phyloP scores from a whole-genome alignment of 345 rosid species.

The Euphorbia peplus region DNA sequence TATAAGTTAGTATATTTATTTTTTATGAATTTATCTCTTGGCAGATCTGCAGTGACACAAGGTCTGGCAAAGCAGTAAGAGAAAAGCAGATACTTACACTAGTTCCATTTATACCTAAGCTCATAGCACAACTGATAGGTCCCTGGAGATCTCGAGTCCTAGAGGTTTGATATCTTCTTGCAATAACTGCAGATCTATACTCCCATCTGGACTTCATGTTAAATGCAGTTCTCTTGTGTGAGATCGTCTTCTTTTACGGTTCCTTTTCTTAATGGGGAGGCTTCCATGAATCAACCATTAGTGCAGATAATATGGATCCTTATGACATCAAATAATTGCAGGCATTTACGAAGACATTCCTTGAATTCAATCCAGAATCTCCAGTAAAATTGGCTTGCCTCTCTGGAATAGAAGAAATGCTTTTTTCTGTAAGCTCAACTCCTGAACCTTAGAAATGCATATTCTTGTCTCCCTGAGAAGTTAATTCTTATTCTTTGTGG shows the following conservation, averaged over 20 bases:
- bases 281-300: slow-evolving; percentile 9
- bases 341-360: slow-evolving; percentile 79
- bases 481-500: background rate
- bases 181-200: background rate
- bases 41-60: slow-evolving; percentile 45
- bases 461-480: background rate
- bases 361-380: slow-evolving; percentile 59
- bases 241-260: slow-evolving; percentile 6
- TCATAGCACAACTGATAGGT: slow-evolving; percentile 38
- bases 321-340: slow-evolving; percentile 32
- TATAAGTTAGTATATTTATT: background rate
- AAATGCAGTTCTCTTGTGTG: slow-evolving; percentile 11
- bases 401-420: slow-evolving; percentile 53
- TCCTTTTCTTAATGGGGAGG: slow-evolving; percentile 1
- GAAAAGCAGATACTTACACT: slow-evolving; percentile 49
- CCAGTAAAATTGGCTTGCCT: slow-evolving; percentile 62
- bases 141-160: slow-evolving; percentile 63
- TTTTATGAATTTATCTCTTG: slow-evolving; percentile 12
- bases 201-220: background rate
- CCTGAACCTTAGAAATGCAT: background rate
- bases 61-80: slow-evolving; percentile 37
- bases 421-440: slow-evolving; percentile 60
- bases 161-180: slow-evolving; percentile 46
- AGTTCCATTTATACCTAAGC: slow-evolving; percentile 65
- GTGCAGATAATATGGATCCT: slow-evolving; percentile 1